Evolutionary conservation across 2,329 filamentous ascomycete species (phyloP).

Genomic region (Phaeosphaeriaceae sp.): DNA sequence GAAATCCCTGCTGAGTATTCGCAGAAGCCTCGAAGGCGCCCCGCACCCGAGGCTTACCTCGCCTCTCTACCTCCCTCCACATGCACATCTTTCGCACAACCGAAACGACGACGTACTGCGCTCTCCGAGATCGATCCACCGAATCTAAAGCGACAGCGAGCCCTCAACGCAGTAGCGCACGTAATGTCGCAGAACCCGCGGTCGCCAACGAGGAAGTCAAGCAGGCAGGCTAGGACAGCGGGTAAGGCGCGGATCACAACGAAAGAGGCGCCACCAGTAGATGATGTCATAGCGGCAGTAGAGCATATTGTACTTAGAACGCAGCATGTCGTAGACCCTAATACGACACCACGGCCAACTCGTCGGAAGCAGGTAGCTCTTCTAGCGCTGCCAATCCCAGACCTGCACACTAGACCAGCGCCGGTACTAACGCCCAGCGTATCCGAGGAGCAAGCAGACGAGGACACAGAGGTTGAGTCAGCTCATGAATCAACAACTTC

Average conservation of each 20-base stretch:
- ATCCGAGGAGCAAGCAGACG: conserved; percentile 15
- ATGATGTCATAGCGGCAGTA: background rate
- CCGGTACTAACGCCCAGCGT: conserved; percentile 14
- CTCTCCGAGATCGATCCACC: conserved; percentile 20
- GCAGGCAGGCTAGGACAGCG: conserved; percentile 11
- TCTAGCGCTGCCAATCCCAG: conserved; percentile 10
- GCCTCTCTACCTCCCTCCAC: conserved; percentile 10
- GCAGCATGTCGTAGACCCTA: too few species aligned
- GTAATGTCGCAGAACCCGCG: conserved; percentile 15
- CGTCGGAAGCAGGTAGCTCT: background rate
- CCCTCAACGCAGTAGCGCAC: conserved; percentile 11
- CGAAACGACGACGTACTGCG: conserved; percentile 17
- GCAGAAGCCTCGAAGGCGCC: conserved; percentile 21
- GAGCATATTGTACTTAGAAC: too few species aligned
- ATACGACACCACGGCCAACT: too few species aligned
- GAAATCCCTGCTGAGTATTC: conserved; percentile 19
- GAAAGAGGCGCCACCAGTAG: conserved; percentile 10
- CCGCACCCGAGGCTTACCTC: conserved; percentile 12
- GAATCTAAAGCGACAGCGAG: conserved; percentile 24
- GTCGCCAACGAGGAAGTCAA: conserved; percentile 23
- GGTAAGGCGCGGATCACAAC: conserved; percentile 12
- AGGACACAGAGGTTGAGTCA: conserved; percentile 15
- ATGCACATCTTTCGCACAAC: conserved; percentile 12
- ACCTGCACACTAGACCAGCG: conserved; percentile 13
- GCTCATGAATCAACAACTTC: conserved; percentile 20